Percentiles rank a stretch among this genome's conserved stretches.
These are phyloP conservation scores for Stagonosporopsis rhizophila DNA, from an alignment of 2,329 filamentous ascomycete species.

Conservation along the genomic window DNA sequence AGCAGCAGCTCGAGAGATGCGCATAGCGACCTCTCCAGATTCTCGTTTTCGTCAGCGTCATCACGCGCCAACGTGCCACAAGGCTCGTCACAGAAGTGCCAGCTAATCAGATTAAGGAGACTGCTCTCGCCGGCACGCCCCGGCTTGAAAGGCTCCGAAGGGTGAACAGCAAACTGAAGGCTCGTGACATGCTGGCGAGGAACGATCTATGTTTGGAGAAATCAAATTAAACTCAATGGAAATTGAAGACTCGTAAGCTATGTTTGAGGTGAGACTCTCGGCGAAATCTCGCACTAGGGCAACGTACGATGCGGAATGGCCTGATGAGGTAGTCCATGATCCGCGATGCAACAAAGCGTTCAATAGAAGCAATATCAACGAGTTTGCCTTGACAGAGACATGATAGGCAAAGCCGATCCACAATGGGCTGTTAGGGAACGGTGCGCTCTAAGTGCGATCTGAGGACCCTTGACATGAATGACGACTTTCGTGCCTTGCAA, in stretches of 20 bases:
- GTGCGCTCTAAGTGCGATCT: conserved; percentile 20
- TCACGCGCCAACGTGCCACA: conserved; percentile 24
- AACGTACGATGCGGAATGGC: conserved; percentile 7
- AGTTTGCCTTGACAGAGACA: conserved; percentile 2
- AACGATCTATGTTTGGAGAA: conserved; percentile 13
- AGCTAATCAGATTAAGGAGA: conserved; percentile 33
- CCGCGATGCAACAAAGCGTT: conserved; percentile 9
- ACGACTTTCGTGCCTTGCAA: conserved; percentile 28
- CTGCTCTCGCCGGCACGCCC: conserved; percentile 32
- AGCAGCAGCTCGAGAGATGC: conserved; percentile 3
- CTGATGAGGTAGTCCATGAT: conserved; percentile 10
- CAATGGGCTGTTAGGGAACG: conserved; percentile 14
- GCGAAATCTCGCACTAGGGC: conserved; percentile 14
- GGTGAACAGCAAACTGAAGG: conserved; percentile 20
- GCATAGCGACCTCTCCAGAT: conserved; percentile 21
- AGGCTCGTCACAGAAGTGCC: conserved; percentile 23
- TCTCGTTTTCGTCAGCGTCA: conserved; percentile 35
- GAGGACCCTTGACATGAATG: conserved; percentile 22
- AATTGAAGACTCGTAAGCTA: conserved; percentile 16
- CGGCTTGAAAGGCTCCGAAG: conserved; percentile 23
- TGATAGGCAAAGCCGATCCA: conserved; percentile 6
- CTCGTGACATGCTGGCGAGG: conserved; percentile 16
- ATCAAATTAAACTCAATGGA: conserved; percentile 25
- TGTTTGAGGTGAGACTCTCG: conserved; percentile 12
- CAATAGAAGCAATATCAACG: conserved; percentile 1